phyloP scores from a whole-genome alignment of 345 rosid genomes.

The Aquilaria yunnanensis region DNA sequence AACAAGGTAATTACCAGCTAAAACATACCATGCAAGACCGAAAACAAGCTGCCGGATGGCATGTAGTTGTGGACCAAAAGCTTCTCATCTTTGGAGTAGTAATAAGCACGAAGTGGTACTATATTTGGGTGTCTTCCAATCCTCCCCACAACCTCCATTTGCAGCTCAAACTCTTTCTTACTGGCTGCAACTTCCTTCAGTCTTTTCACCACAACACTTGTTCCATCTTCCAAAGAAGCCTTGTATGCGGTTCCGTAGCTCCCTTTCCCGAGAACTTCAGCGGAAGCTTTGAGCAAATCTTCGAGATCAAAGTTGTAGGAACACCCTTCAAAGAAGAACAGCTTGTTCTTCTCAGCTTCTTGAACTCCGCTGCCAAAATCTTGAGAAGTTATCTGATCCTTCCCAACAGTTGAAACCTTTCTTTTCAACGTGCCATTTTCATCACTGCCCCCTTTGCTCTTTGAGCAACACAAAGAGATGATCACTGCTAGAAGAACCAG shows the following conservation, averaged over 20 bases:
- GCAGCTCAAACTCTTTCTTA: conserved; percentile 77
- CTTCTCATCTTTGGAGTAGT: conserved; percentile 57
- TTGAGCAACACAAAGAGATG: conserved; percentile 33
- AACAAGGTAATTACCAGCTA: not conserved
- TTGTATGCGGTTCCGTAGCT: conserved; percentile 77
- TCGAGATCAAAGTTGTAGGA: conserved; percentile 62
- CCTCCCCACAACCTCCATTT: conserved; percentile 60
- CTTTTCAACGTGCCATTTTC: conserved; percentile 21
- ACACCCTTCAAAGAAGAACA: conserved; percentile 68
- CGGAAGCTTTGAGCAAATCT: conserved; percentile 82
- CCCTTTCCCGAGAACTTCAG: conserved; percentile 90
- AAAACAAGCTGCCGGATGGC: conserved; percentile 61
- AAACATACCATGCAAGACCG: conserved; percentile 51
- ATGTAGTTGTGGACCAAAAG: conserved; percentile 56
- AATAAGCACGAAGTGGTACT: conserved; percentile 46
- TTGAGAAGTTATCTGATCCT: conserved; percentile 34
- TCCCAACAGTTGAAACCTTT: conserved; percentile 30
- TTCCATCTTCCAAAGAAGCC: conserved; percentile 71
- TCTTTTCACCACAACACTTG: conserved; percentile 73
- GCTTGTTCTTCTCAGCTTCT: conserved; percentile 80
- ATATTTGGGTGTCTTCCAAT: conserved; percentile 53
- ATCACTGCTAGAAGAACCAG: conserved; percentile 29
- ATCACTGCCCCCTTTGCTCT: conserved; percentile 23
- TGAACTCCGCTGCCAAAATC: conserved; percentile 88
- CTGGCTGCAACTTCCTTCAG: conserved; percentile 69